Percentiles rank a stretch among this genome's conserved stretches.
phyloP scores from a whole-genome alignment of 805 yeast genomes.

The Wickerhamomyces ciferrii region DNA sequence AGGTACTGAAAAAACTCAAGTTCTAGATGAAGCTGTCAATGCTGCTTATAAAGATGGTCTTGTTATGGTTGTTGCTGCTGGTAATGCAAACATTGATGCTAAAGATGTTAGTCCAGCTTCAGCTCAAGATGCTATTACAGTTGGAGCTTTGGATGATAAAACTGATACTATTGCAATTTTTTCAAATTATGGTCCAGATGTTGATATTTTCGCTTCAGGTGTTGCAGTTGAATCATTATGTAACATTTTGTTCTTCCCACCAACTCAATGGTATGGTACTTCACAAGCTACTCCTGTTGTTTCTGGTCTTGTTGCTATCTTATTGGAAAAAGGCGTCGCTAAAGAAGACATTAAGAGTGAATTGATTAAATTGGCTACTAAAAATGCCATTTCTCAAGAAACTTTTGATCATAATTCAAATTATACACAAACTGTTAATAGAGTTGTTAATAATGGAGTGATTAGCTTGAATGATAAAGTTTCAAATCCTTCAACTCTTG shows the following conservation, averaged over 20 bases:
- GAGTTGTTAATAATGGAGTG: slow-evolving; percentile 33
- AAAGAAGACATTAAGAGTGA: slow-evolving; percentile 18
- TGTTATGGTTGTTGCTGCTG: slow-evolving; percentile 72
- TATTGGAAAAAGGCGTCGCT: slow-evolving; percentile 41
- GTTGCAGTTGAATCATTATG: slow-evolving; percentile 52
- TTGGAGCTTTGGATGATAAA: slow-evolving; percentile 81
- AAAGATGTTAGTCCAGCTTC: slow-evolving; percentile 77
- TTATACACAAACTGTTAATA: slow-evolving; percentile 48
- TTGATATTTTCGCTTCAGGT: slow-evolving; percentile 78
- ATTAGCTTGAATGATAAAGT: background rate
- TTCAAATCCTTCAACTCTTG: background rate
- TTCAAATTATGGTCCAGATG: slow-evolving; percentile 83
- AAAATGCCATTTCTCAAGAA: slow-evolving; percentile 22
- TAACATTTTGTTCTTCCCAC: slow-evolving; percentile 9
- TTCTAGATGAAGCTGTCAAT: slow-evolving; percentile 59
- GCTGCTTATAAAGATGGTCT: slow-evolving; percentile 69
- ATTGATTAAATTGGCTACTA: slow-evolving; percentile 38
- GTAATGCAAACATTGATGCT: slow-evolving; percentile 70
- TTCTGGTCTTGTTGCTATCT: slow-evolving; percentile 50
- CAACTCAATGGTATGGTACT: slow-evolving; percentile 44
- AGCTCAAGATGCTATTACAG: slow-evolving; percentile 59
- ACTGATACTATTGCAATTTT: slow-evolving; percentile 64
- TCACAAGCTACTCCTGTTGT: slow-evolving; percentile 72
- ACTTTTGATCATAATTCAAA: slow-evolving; percentile 28
- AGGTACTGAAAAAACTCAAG: slow-evolving; percentile 59